Evolutionary conservation across 2,329 filamentous ascomycete genomes (phyloP).

Genomic region (Ophiostoma angusticollis): DNA sequence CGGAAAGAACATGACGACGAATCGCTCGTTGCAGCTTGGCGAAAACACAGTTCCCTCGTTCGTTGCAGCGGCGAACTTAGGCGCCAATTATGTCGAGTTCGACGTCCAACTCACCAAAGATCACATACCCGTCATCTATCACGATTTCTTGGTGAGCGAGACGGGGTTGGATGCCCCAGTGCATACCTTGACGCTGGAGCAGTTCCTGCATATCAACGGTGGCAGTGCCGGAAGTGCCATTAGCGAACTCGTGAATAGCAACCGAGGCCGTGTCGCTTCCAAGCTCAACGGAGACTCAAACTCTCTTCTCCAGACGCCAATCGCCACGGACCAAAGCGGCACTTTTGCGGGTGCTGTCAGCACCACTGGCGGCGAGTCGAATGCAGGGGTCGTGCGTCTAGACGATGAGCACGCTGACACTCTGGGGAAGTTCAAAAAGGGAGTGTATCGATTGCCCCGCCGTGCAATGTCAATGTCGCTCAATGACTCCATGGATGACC

Average conservation of each 20-base stretch:
- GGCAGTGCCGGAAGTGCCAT: conserved; percentile 27
- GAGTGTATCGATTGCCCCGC: conserved; percentile 23
- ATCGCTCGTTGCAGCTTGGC: conserved; percentile 81
- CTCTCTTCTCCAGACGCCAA: neutral
- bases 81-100: conserved; percentile 61
- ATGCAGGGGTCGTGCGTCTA: neutral
- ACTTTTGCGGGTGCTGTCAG: conserved; percentile 11
- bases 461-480: conserved; percentile 45
- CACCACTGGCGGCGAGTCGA: neutral
- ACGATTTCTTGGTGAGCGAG: conserved; percentile 95
- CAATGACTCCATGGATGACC: conserved; percentile 15
- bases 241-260: conserved; percentile 6
- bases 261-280: neutral
- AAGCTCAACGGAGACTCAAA: neutral
- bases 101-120: conserved; percentile 99
- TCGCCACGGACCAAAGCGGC: neutral
- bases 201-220: conserved; percentile 79
- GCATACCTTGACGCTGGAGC: conserved; percentile 85
- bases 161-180: conserved; percentile 95
- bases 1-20: conserved; percentile 77
- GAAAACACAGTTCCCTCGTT: conserved; percentile 96
- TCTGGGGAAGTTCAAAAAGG: neutral
- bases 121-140: conserved; percentile 94
- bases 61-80: conserved; percentile 87
- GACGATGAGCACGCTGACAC: conserved; percentile 9